Conservation (phyloP, 352 stramenopile genomes). For the Pythium guiyangense region DNA sequence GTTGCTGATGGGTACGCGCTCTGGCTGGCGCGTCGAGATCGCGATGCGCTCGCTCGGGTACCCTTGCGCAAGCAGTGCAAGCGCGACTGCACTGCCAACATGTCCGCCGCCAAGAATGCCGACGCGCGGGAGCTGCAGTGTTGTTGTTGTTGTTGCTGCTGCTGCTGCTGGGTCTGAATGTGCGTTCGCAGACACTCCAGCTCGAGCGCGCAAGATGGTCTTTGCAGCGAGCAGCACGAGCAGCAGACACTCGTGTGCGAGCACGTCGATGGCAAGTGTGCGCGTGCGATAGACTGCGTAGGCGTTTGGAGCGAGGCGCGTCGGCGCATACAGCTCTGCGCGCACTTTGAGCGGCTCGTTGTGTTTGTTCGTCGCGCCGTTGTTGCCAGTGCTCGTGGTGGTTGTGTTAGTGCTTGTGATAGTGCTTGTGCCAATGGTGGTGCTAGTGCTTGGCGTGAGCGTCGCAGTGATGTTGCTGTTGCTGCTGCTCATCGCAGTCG, state of each 20-base stretch:
- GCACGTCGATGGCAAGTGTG: neutral
- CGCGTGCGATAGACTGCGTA: neutral
- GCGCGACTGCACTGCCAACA: constrained; percentile 41
- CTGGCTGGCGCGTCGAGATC: constrained; percentile 57
- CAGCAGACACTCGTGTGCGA: too few relatives aligned
- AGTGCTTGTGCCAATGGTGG: too few relatives aligned
- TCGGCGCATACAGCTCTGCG: neutral
- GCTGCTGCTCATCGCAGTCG: too few relatives aligned
- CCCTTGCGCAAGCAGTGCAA: constrained; percentile 37
- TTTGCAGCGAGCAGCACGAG: constrained; percentile 1
- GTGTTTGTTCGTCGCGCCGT: neutral
- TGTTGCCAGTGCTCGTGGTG: neutral
- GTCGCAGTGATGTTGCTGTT: too few relatives aligned
- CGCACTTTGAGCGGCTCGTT: constrained; percentile 1
- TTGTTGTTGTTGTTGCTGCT: too few relatives aligned
- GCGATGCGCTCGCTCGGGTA: constrained; percentile 32
- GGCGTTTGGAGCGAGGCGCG: neutral
- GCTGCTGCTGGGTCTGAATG: too few relatives aligned
- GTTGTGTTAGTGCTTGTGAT: neutral
- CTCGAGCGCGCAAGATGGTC: too few relatives aligned
- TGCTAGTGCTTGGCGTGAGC: too few relatives aligned
- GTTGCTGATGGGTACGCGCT: constrained; percentile 37
- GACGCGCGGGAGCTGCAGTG: too few relatives aligned
- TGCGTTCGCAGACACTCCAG: too few relatives aligned
- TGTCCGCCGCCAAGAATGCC: constrained; percentile 50